These are phyloP conservation scores for Penicillium hesseltinei DNA, from an alignment of 2,329 filamentous ascomycete species.

Conservation along the genomic window DNA sequence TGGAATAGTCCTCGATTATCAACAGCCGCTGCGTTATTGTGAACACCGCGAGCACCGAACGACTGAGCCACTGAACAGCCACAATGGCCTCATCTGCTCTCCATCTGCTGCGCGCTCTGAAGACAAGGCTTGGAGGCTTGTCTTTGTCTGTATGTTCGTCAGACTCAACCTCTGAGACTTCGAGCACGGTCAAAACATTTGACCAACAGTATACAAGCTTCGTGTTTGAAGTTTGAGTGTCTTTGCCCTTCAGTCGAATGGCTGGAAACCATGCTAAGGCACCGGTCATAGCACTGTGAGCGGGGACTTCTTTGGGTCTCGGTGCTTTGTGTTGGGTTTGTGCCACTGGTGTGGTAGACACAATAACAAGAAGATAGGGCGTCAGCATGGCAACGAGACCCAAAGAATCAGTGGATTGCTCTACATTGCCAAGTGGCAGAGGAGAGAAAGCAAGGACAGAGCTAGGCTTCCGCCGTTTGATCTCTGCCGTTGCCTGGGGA, in stretches of 20 bases:
- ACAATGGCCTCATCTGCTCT: constrained; percentile 93
- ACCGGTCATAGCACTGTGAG: constrained; percentile 88
- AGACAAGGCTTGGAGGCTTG: constrained; percentile 74
- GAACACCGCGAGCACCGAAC: constrained; percentile 84
- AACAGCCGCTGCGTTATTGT: constrained; percentile 93
- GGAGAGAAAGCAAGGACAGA: constrained; percentile 90
- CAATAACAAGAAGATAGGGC: constrained; percentile 91
- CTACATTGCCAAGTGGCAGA: constrained; percentile 88
- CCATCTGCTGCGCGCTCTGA: constrained; percentile 83
- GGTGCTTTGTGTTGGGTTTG: constrained; percentile 95
- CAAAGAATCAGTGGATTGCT: constrained; percentile 80
- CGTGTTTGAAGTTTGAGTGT: constrained; percentile 64
- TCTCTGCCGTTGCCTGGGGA: constrained; percentile 63
- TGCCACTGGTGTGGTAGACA: constrained; percentile 92
- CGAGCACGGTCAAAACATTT: constrained; percentile 89
- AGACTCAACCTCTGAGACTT: constrained; percentile 70
- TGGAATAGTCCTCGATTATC: constrained; percentile 82
- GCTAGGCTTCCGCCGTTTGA: constrained; percentile 79
- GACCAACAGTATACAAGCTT: constrained; percentile 99
- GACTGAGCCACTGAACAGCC: constrained; percentile 92
- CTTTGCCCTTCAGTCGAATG: constrained; percentile 79
- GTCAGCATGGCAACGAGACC: constrained; percentile 94
- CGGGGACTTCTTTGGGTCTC: constrained; percentile 83
- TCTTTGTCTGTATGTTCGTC: constrained; percentile 64
- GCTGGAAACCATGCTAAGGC: constrained; percentile 97